These are phyloP conservation scores for Podospora pseudopauciseta DNA, from an alignment of 495 filamentous ascomycete genomes.

Conservation along the genomic window DNA sequence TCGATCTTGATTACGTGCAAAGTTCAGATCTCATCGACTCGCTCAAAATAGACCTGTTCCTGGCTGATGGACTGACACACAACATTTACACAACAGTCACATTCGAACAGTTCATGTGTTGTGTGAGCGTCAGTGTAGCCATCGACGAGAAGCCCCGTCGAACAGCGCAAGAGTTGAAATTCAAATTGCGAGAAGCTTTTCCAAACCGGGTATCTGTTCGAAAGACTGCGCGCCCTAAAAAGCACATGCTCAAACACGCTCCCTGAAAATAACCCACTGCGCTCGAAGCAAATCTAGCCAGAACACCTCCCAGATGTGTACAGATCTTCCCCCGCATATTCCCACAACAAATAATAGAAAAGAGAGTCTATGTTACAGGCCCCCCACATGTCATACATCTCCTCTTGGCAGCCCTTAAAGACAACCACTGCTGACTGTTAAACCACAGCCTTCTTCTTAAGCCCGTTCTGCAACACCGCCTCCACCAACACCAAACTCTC, in stretches of 20 bases:
- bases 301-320: neutral
- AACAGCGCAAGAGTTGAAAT: neutral
- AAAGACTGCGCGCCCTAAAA: neutral
- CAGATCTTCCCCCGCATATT: neutral
- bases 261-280: neutral
- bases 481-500: neutral
- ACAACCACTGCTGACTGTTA: neutral
- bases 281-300: neutral
- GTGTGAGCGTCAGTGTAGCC: neutral
- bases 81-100: neutral
- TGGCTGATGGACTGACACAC: neutral
- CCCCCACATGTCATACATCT: neutral
- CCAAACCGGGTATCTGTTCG: neutral
- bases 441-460: neutral
- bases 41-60: neutral
- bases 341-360: neutral
- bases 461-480: neutral
- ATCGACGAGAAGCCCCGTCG: neutral
- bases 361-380: neutral
- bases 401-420: neutral
- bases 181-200: neutral
- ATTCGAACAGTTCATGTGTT: neutral
- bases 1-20: neutral
- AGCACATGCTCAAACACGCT: neutral
- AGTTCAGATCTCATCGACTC: neutral